Percentiles rank a stretch among this genome's conserved stretches.
Conservation (phyloP, 305 asterid genomes). For the Solanum hybrid region DNA sequence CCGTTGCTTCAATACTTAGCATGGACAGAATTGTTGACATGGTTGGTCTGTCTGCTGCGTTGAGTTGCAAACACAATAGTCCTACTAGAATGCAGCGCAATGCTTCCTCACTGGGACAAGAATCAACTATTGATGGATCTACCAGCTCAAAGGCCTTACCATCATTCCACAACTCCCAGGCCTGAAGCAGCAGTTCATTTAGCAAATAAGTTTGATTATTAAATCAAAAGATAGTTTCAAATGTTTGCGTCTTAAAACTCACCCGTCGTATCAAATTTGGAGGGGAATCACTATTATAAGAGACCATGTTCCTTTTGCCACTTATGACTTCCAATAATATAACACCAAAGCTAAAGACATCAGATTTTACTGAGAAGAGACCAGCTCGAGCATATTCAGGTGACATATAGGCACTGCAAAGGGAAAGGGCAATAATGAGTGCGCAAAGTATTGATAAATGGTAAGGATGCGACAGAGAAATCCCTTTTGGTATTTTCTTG, state of each 20-base stretch:
- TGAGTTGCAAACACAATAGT: conserved; percentile 15
- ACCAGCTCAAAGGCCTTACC: neutral
- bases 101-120: neutral
- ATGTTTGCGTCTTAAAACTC: neutral
- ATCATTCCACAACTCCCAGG: conserved; percentile 9
- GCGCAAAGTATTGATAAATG: neutral
- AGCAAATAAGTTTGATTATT: neutral
- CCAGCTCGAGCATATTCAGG: conserved; percentile 19
- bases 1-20: conserved; percentile 3
- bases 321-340: conserved; percentile 7
- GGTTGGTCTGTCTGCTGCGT: conserved; percentile 8
- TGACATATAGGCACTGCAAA: conserved; percentile 13
- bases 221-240: neutral
- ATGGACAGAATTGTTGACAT: conserved; percentile 12
- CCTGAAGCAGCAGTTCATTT: conserved; percentile 3
- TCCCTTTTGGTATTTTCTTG: neutral
- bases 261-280: conserved; percentile 4
- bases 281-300: neutral
- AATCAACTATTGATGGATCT: conserved; percentile 7
- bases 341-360: conserved; percentile 18
- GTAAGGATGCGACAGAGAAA: neutral
- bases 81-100: conserved; percentile 12
- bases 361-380: conserved; percentile 13
- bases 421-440: neutral
- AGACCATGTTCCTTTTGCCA: conserved; percentile 3